Conservation (phyloP, 2,329 filamentous ascomycete genomes). For the Setomelanomma holmii region DNA sequence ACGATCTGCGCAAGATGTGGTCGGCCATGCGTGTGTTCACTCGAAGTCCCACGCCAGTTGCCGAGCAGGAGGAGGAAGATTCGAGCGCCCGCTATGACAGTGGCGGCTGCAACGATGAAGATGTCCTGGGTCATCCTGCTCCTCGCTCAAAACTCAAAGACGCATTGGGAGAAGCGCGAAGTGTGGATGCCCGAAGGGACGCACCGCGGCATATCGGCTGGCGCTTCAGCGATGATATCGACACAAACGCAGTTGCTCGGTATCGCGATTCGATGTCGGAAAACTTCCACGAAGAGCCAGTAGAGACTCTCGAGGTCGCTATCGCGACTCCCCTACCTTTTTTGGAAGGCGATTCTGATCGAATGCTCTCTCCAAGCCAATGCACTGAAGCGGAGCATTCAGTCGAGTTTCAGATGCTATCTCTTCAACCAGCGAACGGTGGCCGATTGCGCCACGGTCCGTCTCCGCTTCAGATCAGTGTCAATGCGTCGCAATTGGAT, state of each 20-base stretch:
- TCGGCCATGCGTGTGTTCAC: neutral
- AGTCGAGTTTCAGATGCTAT: neutral
- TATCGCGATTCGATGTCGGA: neutral
- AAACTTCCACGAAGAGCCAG: neutral
- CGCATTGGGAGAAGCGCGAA: too few relatives aligned
- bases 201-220: slow-evolving; percentile 3
- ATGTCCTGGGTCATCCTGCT: neutral
- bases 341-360: neutral
- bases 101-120: neutral
- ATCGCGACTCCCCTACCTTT: neutral
- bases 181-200: neutral
- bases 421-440: neutral
- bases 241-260: neutral
- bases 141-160: too few relatives aligned
- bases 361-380: neutral
- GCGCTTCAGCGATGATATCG: slow-evolving; percentile 8
- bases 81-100: neutral
- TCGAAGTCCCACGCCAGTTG: neutral
- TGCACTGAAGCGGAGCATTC: neutral
- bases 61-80: neutral
- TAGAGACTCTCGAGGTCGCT: neutral
- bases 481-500: neutral
- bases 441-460: neutral
- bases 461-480: neutral
- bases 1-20: slow-evolving; percentile 7